phyloP scores from a whole-genome alignment of 2,329 filamentous ascomycete genomes.

The Aspergillus japonicus region DNA sequence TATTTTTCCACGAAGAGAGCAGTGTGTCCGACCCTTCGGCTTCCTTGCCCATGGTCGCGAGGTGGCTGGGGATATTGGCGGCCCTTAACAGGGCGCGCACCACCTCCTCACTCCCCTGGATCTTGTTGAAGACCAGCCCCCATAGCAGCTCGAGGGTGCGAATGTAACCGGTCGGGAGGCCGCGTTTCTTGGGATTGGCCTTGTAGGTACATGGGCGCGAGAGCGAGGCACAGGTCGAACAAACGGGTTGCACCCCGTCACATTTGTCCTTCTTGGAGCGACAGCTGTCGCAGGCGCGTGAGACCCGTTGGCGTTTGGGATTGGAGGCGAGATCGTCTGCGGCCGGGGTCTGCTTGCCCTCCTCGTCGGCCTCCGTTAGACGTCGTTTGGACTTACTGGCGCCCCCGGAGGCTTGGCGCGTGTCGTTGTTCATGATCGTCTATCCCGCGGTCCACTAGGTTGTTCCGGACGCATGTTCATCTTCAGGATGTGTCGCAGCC shows the following conservation, averaged over 20 bases:
- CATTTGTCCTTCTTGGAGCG: constrained; percentile 69
- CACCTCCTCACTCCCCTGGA: constrained; percentile 58
- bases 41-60: constrained; percentile 41
- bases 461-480: constrained; percentile 30
- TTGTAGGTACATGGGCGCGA: constrained; percentile 69
- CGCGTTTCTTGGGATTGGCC: constrained; percentile 70
- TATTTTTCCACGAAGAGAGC: constrained; percentile 63
- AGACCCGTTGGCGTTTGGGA: constrained; percentile 63
- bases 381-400: constrained; percentile 33
- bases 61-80: constrained; percentile 39
- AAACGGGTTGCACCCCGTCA: constrained; percentile 66
- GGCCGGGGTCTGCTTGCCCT: constrained; percentile 26
- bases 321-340: constrained; percentile 32
- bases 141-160: constrained; percentile 69
- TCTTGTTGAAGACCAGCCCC: constrained; percentile 64
- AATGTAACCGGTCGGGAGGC: constrained; percentile 77
- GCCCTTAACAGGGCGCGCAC: constrained; percentile 56
- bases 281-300: constrained; percentile 68
- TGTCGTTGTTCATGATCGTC: constrained; percentile 34
- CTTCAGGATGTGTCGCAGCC: constrained; percentile 18
- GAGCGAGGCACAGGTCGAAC: constrained; percentile 64
- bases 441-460: constrained; percentile 26
- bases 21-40: constrained; percentile 55
- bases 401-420: constrained; percentile 31
- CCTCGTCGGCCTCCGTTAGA: constrained; percentile 31